A percentile compares a stretch with the other conserved stretches of the same genome.
Conservation (phyloP, 306 rosid species). For the Bauhinia variegata region DNA sequence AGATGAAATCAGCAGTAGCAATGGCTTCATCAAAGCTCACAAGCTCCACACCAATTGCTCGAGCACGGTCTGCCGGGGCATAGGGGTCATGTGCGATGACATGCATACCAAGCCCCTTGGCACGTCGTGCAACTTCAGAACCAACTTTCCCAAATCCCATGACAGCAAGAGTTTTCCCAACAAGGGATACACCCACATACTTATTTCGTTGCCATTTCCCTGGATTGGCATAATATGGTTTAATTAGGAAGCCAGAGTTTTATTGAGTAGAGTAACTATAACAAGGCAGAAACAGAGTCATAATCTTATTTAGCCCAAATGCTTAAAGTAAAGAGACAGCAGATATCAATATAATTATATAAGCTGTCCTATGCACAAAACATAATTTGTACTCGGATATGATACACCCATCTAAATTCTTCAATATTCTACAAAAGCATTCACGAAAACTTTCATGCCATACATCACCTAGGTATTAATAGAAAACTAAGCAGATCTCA, state of each 20-base stretch:
- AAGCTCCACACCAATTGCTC: constrained; percentile 95
- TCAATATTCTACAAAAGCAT: neutral
- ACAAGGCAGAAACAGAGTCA: neutral
- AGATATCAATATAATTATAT: neutral
- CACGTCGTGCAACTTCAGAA: constrained; percentile 95
- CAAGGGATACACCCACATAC: constrained; percentile 95
- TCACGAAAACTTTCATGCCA: neutral
- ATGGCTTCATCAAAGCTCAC: constrained; percentile 92
- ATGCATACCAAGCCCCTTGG: constrained; percentile 97
- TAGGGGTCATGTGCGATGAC: constrained; percentile 96
- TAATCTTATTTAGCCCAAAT: neutral
- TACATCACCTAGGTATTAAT: too few relatives aligned
- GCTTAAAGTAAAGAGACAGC: neutral
- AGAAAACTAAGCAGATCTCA: constrained; percentile 28
- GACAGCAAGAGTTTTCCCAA: constrained; percentile 92
- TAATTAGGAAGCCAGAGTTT: constrained; percentile 6
- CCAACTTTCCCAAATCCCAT: constrained; percentile 99
- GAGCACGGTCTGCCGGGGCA: constrained; percentile 96
- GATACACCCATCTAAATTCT: neutral
- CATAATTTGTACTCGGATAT: neutral
- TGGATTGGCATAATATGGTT: constrained; percentile 32
- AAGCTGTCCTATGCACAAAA: neutral
- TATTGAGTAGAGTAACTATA: constrained; percentile 12
- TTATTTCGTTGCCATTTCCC: constrained; percentile 94
- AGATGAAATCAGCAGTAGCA: constrained; percentile 86